Conservation (phyloP, 1,284 basidiomycete genomes). For the Tilletiopsis washingtonensis region DNA sequence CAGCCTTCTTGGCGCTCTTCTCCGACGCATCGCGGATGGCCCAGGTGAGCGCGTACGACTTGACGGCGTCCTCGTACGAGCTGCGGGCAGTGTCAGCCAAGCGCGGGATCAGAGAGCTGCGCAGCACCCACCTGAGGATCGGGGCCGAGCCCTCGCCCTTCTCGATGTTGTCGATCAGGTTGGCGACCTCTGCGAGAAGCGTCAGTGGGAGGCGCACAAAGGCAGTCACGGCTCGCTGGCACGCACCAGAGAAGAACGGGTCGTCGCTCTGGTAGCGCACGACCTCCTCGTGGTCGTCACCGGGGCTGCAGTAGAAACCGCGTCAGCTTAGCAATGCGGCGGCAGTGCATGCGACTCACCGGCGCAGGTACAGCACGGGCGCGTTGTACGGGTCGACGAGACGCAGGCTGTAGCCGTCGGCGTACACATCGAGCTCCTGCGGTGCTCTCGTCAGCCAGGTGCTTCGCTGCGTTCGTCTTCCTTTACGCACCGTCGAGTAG, state of each 20-base stretch:
- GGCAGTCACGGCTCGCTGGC: too few relatives aligned
- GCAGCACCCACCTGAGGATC: too few relatives aligned
- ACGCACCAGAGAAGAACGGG: constrained; percentile 48
- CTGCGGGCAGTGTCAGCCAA: too few relatives aligned
- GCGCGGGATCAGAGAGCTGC: too few relatives aligned
- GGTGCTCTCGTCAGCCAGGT: neutral
- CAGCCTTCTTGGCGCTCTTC: constrained; percentile 22
- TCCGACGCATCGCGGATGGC: constrained; percentile 40
- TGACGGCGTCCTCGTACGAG: constrained; percentile 9
- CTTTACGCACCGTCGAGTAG: constrained; percentile 45
- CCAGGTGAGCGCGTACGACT: constrained; percentile 31
- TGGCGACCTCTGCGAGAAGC: constrained; percentile 44
- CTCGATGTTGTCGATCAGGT: constrained; percentile 44
- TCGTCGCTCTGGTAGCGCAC: constrained; percentile 45
- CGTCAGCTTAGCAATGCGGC: too few relatives aligned
- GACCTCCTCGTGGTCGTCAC: constrained; percentile 47
- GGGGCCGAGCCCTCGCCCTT: constrained; percentile 25
- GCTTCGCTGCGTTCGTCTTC: constrained; percentile 5
- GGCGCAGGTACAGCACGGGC: constrained; percentile 43
- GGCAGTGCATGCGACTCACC: too few relatives aligned
- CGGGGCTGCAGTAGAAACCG: too few relatives aligned
- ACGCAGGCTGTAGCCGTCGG: constrained; percentile 42
- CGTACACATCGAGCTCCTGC: constrained; percentile 25
- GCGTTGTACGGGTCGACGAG: constrained; percentile 46
- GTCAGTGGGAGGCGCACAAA: too few relatives aligned